Evolutionary conservation across 768 basidiomycete species (phyloP), one percentile per base, ranked within the genome.

Genomic region (Phallus indusiatus): DNA sequence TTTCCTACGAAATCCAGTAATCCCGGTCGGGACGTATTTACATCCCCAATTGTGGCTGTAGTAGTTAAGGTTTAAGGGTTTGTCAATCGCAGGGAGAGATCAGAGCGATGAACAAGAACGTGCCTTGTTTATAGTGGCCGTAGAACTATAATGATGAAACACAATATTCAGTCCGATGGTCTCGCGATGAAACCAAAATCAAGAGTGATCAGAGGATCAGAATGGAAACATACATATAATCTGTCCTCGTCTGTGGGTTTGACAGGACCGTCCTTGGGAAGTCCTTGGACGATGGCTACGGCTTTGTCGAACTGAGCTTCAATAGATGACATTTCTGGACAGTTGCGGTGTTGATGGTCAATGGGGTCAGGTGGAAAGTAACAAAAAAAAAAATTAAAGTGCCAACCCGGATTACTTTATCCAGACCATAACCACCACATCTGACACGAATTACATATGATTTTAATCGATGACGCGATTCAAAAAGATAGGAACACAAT

Each of bases 121-220:
- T 56, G 87, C 92, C 91, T 79, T 95, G 94, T 80, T 98, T 99
- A 82, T 78, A 97, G 72, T 86, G 82, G 65, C 78, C 80, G 78
- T 98, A 99, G 79, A 96, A 96, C 94, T 97, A 67, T 18, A 48
- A 37, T 6, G 21, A 21, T 47, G 53, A 56, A 53, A 60, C 51
- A 56, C 33, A 48, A 28, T 28, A 3, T 28, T 28, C 28, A 28
- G 28, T 7, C 28, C 28, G 28, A 28, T 28, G 28, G n/a, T n/a
- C n/a, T 28, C 28, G 7, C 28, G 28, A 28, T 28, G 7, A 28
- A 28, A 28, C 28, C n/a, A 28, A 7, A 28, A 28, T 28, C 28
- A 28, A 7, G 28, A 28, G n/a, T n/a, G n/a, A 28, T 28, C 28
- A 7, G 28, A 28, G 7, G 61, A 60, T 61, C 61, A 21, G 61